Percentiles rank a stretch among this genome's conserved stretches.
These are phyloP conservation scores for Carex pumila DNA, from an alignment of 176 grass and related monocot species.

Conservation along the genomic window DNA sequence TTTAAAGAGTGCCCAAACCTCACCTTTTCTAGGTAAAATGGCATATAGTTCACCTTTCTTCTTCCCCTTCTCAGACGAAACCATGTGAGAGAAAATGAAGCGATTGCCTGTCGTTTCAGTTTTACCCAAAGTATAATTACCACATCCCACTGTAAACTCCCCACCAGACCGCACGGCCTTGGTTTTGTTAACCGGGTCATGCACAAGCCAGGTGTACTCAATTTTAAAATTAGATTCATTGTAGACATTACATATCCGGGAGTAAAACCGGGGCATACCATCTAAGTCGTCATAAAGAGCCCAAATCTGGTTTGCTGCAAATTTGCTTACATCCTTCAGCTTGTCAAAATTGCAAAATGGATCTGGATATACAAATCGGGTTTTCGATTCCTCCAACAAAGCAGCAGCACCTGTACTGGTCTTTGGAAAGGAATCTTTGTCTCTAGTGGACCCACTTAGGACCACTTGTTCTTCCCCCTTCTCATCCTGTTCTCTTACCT, in stretches of 20 bases:
- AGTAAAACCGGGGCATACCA: conserved; percentile 91
- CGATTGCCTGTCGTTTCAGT: conserved; percentile 41
- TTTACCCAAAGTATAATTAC: conserved; percentile 46
- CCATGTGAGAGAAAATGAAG: conserved; percentile 76
- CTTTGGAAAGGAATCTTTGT: too few species aligned
- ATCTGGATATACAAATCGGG: conserved; percentile 40
- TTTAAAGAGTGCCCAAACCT: conserved; percentile 88
- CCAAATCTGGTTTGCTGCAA: conserved; percentile 72
- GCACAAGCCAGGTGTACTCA: conserved; percentile 60
- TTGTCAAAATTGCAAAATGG: conserved; percentile 81
- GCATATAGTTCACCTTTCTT: conserved; percentile 39
- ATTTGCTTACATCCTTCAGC: conserved; percentile 39
- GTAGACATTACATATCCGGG: conserved; percentile 46
- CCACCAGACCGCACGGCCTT: conserved; percentile 40
- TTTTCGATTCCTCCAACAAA: not conserved
- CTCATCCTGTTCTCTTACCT: conserved; percentile 26
- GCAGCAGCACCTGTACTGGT: not conserved
- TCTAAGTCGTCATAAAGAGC: conserved; percentile 79
- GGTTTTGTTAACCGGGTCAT: conserved; percentile 20
- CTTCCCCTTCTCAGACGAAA: conserved; percentile 52
- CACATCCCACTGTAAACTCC: conserved; percentile 75
- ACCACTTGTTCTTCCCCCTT: not conserved
- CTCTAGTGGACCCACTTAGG: not conserved
- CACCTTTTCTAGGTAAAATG: conserved; percentile 64
- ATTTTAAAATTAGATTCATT: conserved; percentile 40